phyloP scores from a whole-genome alignment of 2,329 filamentous ascomycete species.

The Paracorniculantispora psalliotae region DNA sequence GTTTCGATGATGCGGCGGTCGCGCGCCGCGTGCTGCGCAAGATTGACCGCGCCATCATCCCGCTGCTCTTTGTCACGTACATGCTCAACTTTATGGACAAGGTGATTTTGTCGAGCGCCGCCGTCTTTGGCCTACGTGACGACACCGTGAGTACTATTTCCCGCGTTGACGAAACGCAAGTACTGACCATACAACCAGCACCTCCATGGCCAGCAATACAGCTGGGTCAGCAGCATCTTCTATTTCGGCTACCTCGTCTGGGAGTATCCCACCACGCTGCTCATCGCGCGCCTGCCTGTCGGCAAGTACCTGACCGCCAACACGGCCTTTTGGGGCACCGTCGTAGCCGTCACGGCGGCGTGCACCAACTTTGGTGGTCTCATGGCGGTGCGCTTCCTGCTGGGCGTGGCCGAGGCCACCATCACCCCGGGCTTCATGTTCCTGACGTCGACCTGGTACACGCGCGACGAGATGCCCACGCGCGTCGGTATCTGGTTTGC shows the following conservation, averaged over 20 bases:
- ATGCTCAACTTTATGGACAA: conserved; percentile 61
- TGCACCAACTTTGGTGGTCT: conserved; percentile 46
- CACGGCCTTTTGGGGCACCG: conserved; percentile 46
- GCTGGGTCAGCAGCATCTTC: conserved; percentile 52
- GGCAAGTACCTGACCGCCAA: conserved; percentile 44
- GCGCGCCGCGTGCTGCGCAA: conserved; percentile 43
- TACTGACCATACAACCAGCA: conserved; percentile 17
- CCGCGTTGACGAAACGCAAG: background rate
- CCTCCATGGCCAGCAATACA: conserved; percentile 48
- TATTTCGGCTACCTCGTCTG: conserved; percentile 44
- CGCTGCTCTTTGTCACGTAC: conserved; percentile 53
- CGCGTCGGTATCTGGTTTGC: conserved; percentile 54
- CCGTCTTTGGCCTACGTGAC: conserved; percentile 50
- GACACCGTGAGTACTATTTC: conserved; percentile 33
- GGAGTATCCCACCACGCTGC: conserved; percentile 44
- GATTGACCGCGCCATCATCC: conserved; percentile 52
- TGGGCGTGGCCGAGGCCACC: conserved; percentile 51
- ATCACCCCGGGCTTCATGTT: conserved; percentile 53
- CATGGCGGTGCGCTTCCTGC: conserved; percentile 45
- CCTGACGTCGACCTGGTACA: conserved; percentile 52
- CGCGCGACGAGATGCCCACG: conserved; percentile 49
- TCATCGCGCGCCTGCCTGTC: conserved; percentile 43
- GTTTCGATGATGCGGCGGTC: conserved; percentile 16
- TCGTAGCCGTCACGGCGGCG: conserved; percentile 40
- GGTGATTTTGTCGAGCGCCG: conserved; percentile 49